Evolutionary conservation across 345 rosid genomes (phyloP).

Genomic region (Geranium rotundifolium): DNA sequence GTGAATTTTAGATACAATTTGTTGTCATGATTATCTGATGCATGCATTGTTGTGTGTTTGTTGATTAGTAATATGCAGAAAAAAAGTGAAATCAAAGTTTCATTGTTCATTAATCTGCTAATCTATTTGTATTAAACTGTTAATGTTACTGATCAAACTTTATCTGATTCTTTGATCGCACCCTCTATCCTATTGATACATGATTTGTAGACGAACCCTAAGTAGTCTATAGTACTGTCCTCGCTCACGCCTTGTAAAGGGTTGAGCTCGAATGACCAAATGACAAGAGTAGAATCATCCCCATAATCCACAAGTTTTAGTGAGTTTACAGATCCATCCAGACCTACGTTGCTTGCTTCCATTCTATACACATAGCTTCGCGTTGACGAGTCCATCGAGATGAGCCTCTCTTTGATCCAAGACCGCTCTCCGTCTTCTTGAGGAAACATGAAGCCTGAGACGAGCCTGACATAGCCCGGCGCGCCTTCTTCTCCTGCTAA

Average conservation of each 20-base stretch:
- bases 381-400: slow-evolving; percentile 29
- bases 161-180: slow-evolving; percentile 24
- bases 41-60: too few relatives aligned
- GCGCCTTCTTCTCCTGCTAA: slow-evolving; percentile 34
- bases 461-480: slow-evolving; percentile 31
- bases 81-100: too few relatives aligned
- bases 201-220: slow-evolving; percentile 46
- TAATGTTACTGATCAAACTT: too few relatives aligned
- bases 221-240: slow-evolving; percentile 29
- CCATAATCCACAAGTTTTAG: slow-evolving; percentile 34
- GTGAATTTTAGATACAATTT: too few relatives aligned
- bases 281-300: slow-evolving; percentile 23
- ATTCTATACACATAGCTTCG: slow-evolving; percentile 26
- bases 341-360: slow-evolving; percentile 47
- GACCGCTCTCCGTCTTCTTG: slow-evolving; percentile 43
- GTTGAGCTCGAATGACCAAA: slow-evolving; percentile 36
- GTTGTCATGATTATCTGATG: too few relatives aligned
- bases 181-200: slow-evolving; percentile 32
- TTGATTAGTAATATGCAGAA: too few relatives aligned
- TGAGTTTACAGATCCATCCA: slow-evolving; percentile 36
- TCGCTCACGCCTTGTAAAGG: slow-evolving; percentile 31
- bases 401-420: slow-evolving; percentile 47
- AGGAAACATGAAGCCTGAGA: slow-evolving; percentile 52
- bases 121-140: too few relatives aligned
- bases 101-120: too few relatives aligned